Evolutionary conservation across 2,329 filamentous ascomycete species (phyloP).

Genomic region (Dothistroma pini): DNA sequence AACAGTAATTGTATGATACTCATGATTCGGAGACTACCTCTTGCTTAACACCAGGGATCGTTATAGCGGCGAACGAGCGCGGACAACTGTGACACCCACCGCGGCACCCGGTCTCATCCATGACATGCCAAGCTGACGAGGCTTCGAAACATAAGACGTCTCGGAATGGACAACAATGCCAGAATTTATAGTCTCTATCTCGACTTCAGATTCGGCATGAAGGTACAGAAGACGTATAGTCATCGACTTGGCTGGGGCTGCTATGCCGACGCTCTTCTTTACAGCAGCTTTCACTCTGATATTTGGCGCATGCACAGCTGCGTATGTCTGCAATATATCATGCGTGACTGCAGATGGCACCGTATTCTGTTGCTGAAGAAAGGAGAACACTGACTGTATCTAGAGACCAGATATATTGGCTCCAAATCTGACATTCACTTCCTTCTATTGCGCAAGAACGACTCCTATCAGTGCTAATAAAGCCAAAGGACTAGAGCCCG

Average conservation of each 20-base stretch:
- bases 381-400: not conserved
- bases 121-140: not conserved
- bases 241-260: not conserved
- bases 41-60: not conserved
- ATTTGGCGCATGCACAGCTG: not conserved
- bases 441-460: not conserved
- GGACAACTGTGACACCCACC: not conserved
- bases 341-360: not conserved
- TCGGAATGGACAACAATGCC: not conserved
- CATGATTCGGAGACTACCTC: not conserved
- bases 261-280: not conserved
- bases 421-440: not conserved
- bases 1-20: too few species aligned
- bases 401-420: slow-evolving; percentile 1
- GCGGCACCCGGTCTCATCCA: not conserved
- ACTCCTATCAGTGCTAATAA: not conserved
- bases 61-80: not conserved
- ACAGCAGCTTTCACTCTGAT: not conserved
- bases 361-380: not conserved
- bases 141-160: not conserved
- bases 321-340: not conserved
- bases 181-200: not conserved
- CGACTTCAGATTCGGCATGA: not conserved
- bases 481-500: not conserved
- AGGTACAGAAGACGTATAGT: not conserved